Percentiles rank a stretch among this genome's conserved stretches.
These are phyloP conservation scores for Candida dajiaensis DNA, from an alignment of 805 yeast genomes.

Conservation along the genomic window DNA sequence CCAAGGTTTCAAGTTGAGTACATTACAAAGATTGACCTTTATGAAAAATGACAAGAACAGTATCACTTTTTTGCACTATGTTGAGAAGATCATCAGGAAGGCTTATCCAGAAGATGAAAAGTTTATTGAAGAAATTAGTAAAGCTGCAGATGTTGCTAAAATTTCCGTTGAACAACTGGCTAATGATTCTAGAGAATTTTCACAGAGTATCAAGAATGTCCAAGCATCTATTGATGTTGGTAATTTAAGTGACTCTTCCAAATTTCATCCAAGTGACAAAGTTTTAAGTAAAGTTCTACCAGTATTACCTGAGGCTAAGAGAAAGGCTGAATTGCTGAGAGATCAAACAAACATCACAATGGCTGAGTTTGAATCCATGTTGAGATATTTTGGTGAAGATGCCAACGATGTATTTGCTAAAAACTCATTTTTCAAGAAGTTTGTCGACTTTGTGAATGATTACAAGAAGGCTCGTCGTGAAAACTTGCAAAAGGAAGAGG, in stretches of 20 bases:
- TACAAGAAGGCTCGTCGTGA: constrained; percentile 77
- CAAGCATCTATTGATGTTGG: constrained; percentile 74
- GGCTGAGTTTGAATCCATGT: constrained; percentile 59
- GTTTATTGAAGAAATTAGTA: constrained; percentile 66
- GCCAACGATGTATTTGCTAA: constrained; percentile 60
- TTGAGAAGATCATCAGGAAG: constrained; percentile 80
- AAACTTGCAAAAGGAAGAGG: constrained; percentile 77
- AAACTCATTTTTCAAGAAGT: constrained; percentile 68
- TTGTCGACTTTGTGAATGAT: constrained; percentile 72
- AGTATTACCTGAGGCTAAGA: constrained; percentile 68
- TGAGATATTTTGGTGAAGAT: constrained; percentile 91
- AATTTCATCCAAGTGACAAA: constrained; percentile 80
- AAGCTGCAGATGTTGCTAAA: constrained; percentile 50
- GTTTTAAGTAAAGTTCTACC: constrained; percentile 56
- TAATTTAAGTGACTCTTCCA: constrained; percentile 70
- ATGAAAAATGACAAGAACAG: constrained; percentile 86
- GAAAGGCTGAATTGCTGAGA: constrained; percentile 57
- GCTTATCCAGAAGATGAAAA: constrained; percentile 73
- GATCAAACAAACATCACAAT: constrained; percentile 59
- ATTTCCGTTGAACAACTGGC: constrained; percentile 78
- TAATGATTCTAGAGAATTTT: constrained; percentile 62
- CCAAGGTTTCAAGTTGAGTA: constrained; percentile 81
- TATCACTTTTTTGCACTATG: constrained; percentile 77
- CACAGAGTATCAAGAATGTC: constrained; percentile 59
- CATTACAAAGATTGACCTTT: constrained; percentile 84